Conservation (phyloP, 2,329 filamentous ascomycete species). For the Pseudogymnoascus sp. region DNA sequence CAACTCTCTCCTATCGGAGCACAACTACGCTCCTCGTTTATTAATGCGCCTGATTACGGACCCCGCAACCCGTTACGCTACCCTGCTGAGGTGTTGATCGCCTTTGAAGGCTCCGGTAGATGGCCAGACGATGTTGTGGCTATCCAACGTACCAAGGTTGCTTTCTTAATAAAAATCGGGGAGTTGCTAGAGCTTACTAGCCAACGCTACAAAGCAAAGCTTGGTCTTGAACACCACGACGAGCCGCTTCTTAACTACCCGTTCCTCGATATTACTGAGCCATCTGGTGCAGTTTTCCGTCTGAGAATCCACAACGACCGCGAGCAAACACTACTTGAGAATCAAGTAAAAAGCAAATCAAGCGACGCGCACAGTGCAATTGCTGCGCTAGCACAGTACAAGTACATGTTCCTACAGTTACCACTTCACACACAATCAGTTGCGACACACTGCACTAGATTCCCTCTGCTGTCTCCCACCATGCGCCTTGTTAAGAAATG, state of each 20-base stretch:
- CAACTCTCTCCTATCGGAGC: conserved; percentile 69
- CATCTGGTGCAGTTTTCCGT: conserved; percentile 67
- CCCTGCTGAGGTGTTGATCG: conserved; percentile 73
- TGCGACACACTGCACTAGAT: conserved; percentile 70
- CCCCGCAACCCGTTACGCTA: conserved; percentile 33
- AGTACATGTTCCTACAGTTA: conserved; percentile 62
- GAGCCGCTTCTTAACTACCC: conserved; percentile 66
- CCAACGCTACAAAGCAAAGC: conserved; percentile 53
- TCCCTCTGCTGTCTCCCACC: conserved; percentile 70
- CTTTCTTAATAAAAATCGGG: conserved; percentile 65
- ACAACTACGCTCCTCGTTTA: conserved; percentile 66
- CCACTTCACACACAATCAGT: conserved; percentile 79
- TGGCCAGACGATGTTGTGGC: conserved; percentile 91
- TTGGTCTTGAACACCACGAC: conserved; percentile 74
- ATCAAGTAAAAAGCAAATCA: conserved; percentile 67
- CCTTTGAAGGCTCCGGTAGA: conserved; percentile 85
- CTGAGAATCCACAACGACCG: conserved; percentile 84
- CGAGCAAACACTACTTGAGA: conserved; percentile 72
- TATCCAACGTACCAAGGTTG: conserved; percentile 89
- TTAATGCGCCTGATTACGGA: conserved; percentile 44
- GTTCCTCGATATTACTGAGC: conserved; percentile 75
- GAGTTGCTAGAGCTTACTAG: conserved; percentile 58
- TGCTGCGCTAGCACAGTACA: conserved; percentile 61
- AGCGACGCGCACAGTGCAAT: conserved; percentile 57
- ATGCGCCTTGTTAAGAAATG: conserved; percentile 83